A percentile compares a stretch with the other conserved stretches of the same genome.
phyloP scores from a whole-genome alignment of 129 eudicot species.

The Apium graveolens region DNA sequence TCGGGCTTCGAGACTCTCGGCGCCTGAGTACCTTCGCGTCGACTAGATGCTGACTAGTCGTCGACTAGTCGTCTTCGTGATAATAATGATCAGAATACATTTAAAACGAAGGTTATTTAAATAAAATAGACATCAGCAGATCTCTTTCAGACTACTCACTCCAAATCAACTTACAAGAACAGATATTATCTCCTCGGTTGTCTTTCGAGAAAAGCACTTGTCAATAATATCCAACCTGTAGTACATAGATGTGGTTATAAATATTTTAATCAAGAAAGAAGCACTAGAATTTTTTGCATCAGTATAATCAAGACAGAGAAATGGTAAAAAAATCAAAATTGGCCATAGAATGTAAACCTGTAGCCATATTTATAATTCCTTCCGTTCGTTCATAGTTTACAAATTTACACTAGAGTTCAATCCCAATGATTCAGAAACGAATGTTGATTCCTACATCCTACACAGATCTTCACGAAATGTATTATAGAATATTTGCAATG shows the following conservation, averaged over 20 bases:
- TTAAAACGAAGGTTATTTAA: neutral
- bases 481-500: neutral
- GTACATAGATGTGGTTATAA: neutral
- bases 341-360: neutral
- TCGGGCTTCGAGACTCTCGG: no score
- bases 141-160: neutral
- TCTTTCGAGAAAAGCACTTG: conserved; percentile 69
- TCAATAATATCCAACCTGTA: conserved; percentile 64
- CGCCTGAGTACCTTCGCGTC: no score
- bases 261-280: neutral
- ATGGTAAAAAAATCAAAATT: no score
- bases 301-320: neutral
- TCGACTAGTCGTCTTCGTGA: no score
- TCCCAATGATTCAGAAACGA: neutral
- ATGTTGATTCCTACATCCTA: neutral
- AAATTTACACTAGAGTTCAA: neutral
- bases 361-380: neutral
- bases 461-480: neutral
- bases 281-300: neutral
- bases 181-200: conserved; percentile 70
- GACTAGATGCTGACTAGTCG: no score
- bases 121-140: neutral
- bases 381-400: neutral
- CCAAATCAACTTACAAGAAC: conserved; percentile 53
- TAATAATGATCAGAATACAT: no score